Evolutionary conservation across 208 protist genomes (phyloP).

Genomic region (Leishmania turanica): DNA sequence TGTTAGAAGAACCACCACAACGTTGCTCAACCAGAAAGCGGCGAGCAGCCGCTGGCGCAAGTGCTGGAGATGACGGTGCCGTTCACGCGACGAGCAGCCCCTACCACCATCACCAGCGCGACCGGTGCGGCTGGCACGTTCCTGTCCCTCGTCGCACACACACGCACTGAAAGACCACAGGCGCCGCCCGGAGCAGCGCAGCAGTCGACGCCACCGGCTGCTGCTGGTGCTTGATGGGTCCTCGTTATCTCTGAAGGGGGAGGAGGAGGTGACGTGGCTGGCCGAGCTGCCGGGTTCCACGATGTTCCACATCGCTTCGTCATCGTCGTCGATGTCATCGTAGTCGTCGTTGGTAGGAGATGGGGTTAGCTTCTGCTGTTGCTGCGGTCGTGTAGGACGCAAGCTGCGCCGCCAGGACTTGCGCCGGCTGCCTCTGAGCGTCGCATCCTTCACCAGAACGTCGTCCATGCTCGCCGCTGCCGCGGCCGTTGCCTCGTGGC

Average conservation of each 20-base stretch:
- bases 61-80: not conserved
- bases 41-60: slow-evolving; percentile 10
- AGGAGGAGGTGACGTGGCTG: not conserved
- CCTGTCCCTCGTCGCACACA: not conserved
- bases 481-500: not conserved
- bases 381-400: not conserved
- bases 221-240: not conserved
- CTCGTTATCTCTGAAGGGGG: not conserved
- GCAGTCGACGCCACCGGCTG: not conserved
- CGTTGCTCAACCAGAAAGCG: slow-evolving; percentile 18
- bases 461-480: not conserved
- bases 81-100: not conserved
- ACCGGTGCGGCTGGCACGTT: too few relatives aligned
- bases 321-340: not conserved
- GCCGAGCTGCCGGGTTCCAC: not conserved
- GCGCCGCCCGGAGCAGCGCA: not conserved
- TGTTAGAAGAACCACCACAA: not conserved
- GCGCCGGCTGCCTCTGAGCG: not conserved
- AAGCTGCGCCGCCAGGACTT: not conserved
- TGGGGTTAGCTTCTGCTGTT: not conserved
- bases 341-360: not conserved
- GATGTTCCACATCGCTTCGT: not conserved
- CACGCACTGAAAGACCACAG: not conserved
- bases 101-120: not conserved
- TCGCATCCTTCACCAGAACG: not conserved